Evolutionary conservation across 768 basidiomycete species (phyloP), one percentile per base, ranked within the genome.

Genomic region (Lactarius deliciosus): DNA sequence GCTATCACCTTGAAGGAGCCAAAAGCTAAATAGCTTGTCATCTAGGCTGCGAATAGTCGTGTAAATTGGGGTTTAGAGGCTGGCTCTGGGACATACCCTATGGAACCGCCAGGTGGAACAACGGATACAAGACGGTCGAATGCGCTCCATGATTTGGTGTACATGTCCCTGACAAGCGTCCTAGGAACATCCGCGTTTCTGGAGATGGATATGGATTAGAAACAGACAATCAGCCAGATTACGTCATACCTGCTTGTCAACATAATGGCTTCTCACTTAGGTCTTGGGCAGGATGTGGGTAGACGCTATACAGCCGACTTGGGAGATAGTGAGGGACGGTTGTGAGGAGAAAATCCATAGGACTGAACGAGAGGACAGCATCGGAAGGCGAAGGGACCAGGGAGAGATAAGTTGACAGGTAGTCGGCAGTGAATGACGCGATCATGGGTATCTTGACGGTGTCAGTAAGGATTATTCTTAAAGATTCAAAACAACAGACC

Each of bases 141-240:
- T 2, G 92, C 91, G 73, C 90, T 92, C 93, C 93, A 94, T 70
- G 90, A 92, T 76, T 94, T 94, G 32, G 91, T 93, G 74, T 94
- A 94, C 89, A 92, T 90, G 71, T 94, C 92, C 64, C 92, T 85
- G 55, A 93, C 92, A 22, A 92, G 81, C 1, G 91, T 89, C 59
- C 92, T 85, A 13, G 92, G 90, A 30, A 92, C 88, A 74, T 93
- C 92, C 18, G 90, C 91, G 74, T 94, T 94, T 75, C 91, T 89
- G 71, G 43, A 20, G 28, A 22, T 28, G n/a, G 70, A 56, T 58
- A n/a, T 58, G 43, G 47, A 30, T 34, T 41, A 32, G 34, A 40
- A 15, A 13, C 5, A 61, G 9, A 61, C 10, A 22, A 62, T 11
- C 22, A 45, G 9, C 9, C 47, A 47, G 0, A 22, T n/a, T 20